phyloP scores from a whole-genome alignment of 352 stramenopile species.

The Phytopythium litorale region DNA sequence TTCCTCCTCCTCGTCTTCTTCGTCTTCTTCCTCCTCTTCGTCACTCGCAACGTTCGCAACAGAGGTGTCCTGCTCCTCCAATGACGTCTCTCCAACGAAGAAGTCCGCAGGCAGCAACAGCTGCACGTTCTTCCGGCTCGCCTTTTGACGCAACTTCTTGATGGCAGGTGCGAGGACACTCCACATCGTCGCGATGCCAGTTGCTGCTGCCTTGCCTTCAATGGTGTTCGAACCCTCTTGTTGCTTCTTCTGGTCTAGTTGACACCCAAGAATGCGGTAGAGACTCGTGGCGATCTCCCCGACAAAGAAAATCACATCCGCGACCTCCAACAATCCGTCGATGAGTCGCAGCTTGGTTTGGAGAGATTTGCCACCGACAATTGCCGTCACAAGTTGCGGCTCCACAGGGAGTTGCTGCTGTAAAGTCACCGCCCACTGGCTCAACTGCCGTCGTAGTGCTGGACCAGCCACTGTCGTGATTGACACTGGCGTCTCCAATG shows the following conservation, averaged over 20 bases:
- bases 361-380: constrained; percentile 52
- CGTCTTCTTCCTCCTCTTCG: constrained; percentile 33
- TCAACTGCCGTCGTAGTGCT: constrained; percentile 16
- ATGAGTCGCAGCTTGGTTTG: constrained; percentile 61
- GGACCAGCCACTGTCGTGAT: constrained; percentile 17
- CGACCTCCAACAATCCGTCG: constrained; percentile 57
- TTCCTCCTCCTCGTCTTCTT: constrained; percentile 38
- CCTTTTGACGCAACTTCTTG: constrained; percentile 61
- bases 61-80: constrained; percentile 40
- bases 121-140: constrained; percentile 44
- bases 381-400: constrained; percentile 18
- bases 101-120: constrained; percentile 62
- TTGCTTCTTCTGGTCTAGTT: constrained; percentile 10
- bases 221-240: neutral
- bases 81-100: constrained; percentile 41
- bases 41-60: constrained; percentile 12
- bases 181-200: constrained; percentile 17
- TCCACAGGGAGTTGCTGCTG: constrained; percentile 11
- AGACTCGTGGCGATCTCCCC: constrained; percentile 57
- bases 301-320: constrained; percentile 57
- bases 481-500: neutral
- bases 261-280: constrained; percentile 38
- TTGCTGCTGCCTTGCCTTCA: neutral
- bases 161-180: constrained; percentile 36
- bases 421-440: constrained; percentile 26